Conservation (phyloP, 2,329 filamentous ascomycete species). For the Nectriaceae sp. region DNA sequence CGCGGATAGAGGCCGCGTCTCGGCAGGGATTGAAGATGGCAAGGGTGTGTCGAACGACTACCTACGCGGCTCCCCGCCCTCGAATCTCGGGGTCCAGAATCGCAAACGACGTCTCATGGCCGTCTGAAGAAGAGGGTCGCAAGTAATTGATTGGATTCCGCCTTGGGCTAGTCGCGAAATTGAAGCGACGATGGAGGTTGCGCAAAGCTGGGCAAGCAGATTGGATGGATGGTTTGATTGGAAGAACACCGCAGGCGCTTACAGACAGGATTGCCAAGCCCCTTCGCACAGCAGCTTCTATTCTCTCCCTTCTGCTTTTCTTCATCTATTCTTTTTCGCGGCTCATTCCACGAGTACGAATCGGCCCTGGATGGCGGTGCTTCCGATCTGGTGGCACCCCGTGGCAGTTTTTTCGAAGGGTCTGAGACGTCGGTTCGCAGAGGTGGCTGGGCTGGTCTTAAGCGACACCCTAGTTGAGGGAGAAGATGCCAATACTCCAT, state of each 20-base stretch:
- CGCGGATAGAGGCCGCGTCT: slow-evolving; percentile 1
- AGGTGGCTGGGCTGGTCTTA: no score
- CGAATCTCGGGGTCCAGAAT: neutral
- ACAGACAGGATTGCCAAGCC: neutral
- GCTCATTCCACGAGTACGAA: no score
- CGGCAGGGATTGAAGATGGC: neutral
- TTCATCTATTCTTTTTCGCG: no score
- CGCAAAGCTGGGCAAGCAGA: neutral
- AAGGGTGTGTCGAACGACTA: neutral
- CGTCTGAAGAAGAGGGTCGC: neutral
- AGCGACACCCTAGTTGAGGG: no score
- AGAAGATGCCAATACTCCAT: no score
- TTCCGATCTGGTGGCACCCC: no score
- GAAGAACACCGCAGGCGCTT: slow-evolving; percentile 1
- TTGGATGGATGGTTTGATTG: neutral
- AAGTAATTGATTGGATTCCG: slow-evolving; percentile 1
- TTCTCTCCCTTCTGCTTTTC: no score
- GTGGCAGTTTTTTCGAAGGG: no score
- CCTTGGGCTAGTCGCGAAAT: neutral
- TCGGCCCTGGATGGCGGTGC: no score
- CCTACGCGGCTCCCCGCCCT: neutral
- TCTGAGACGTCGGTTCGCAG: no score
- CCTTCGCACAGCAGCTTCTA: slow-evolving; percentile 1
- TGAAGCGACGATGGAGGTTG: neutral
- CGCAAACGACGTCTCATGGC: neutral